These are phyloP conservation scores for Hyphochytrium catenoides DNA, from an alignment of 352 stramenopile species.

Conservation along the genomic window DNA sequence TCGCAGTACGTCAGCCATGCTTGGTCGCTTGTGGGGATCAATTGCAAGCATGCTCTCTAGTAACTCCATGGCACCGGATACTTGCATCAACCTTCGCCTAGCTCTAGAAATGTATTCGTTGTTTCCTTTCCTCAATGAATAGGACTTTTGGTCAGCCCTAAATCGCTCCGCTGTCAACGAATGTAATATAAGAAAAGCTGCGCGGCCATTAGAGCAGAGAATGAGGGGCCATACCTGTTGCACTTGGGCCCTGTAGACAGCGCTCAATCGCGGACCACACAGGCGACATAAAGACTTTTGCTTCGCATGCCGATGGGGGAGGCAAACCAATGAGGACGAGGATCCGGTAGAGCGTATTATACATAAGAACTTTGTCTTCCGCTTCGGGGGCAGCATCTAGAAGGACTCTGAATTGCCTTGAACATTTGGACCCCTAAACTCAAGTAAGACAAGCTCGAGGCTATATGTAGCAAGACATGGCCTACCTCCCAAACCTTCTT, in stretches of 20 bases:
- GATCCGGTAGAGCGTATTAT: constrained; percentile 86
- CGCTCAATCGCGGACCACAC: background rate
- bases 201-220: constrained; percentile 6
- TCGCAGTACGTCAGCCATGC: constrained; percentile 30
- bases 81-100: constrained; percentile 18
- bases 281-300: background rate
- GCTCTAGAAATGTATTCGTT: constrained; percentile 22
- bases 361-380: constrained; percentile 58
- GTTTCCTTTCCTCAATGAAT: constrained; percentile 20
- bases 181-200: too few relatives aligned
- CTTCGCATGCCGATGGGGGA: background rate
- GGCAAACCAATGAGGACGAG: constrained; percentile 85
- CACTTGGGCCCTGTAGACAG: background rate
- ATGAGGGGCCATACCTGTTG: background rate
- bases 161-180: constrained; percentile 15
- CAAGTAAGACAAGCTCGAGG: constrained; percentile 1
- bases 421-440: constrained; percentile 17
- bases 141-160: constrained; percentile 17
- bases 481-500: constrained; percentile 62
- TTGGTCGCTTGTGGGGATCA: constrained; percentile 25
- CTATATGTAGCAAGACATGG: background rate
- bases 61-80: constrained; percentile 20
- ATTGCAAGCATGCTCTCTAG: constrained; percentile 29
- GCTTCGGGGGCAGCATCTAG: constrained; percentile 31
- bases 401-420: constrained; percentile 28